Percentiles rank a stretch among this genome's conserved stretches.
Evolutionary conservation across 225 moss, liverwort and hornwort species (phyloP).

Genomic region (Physcomitrium patens): DNA sequence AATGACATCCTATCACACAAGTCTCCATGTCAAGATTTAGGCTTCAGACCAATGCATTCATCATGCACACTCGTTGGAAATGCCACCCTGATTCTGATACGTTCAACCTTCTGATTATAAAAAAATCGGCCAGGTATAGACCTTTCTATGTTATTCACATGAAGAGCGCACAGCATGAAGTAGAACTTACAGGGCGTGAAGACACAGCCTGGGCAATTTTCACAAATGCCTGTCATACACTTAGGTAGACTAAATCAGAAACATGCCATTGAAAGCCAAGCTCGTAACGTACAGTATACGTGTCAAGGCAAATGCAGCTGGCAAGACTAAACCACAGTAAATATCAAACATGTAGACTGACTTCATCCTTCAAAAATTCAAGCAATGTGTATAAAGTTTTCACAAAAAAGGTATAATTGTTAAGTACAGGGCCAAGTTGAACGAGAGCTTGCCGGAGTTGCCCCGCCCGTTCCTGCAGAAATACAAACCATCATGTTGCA

Average conservation of each 20-base stretch:
- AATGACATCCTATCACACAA: constrained; percentile 73
- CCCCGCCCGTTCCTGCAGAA: constrained; percentile 78
- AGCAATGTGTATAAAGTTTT: neutral
- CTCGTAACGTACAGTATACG: neutral
- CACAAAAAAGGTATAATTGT: constrained; percentile 5
- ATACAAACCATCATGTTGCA: constrained; percentile 4
- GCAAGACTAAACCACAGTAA: neutral
- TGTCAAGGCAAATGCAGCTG: neutral
- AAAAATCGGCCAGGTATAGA: neutral
- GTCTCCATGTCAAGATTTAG: constrained; percentile 25
- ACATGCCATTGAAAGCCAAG: constrained; percentile 15
- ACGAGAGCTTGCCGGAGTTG: constrained; percentile 83
- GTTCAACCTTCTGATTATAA: neutral
- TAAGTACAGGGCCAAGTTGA: constrained; percentile 89
- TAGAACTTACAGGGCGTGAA: constrained; percentile 76
- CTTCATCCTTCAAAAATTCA: neutral
- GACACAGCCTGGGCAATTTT: constrained; percentile 97
- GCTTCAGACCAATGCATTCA: neutral
- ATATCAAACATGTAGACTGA: neutral
- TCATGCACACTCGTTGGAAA: neutral
- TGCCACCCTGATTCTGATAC: neutral
- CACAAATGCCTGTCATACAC: constrained; percentile 71
- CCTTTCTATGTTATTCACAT: neutral
- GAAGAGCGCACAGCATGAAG: neutral
- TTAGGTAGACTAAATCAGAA: no score